Conservation (phyloP, 2,329 filamentous ascomycete genomes). For the Ophiostoma sp. region DNA sequence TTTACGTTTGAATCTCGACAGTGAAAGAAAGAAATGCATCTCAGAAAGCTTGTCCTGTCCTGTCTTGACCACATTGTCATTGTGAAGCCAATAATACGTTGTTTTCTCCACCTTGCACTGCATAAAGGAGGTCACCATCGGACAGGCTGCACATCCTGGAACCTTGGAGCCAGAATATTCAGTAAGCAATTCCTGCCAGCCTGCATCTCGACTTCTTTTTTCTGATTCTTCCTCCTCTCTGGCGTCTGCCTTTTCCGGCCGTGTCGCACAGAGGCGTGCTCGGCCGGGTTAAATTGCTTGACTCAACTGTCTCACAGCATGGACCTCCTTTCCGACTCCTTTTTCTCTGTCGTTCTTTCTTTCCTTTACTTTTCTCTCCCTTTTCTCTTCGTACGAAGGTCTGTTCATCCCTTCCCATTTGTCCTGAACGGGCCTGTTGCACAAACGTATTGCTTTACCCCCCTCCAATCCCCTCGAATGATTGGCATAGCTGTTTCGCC, state of each 20-base stretch:
- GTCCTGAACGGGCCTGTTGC: background rate
- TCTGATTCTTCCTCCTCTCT: background rate
- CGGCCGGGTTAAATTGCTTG: background rate
- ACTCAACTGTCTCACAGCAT: background rate
- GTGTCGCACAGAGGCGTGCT: background rate
- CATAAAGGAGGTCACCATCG: background rate
- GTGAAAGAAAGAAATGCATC: too few relatives aligned
- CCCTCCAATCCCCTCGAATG: background rate
- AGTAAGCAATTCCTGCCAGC: background rate
- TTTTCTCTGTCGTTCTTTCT: too few relatives aligned
- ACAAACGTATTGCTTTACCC: background rate
- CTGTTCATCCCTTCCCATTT: background rate
- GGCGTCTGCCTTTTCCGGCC: background rate
- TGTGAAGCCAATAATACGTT: conserved; percentile 2
- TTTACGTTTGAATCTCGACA: too few relatives aligned
- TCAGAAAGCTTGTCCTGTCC: background rate
- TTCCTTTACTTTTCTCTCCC: background rate
- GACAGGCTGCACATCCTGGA: background rate
- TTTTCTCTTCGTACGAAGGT: background rate
- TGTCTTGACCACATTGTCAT: background rate
- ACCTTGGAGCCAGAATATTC: background rate
- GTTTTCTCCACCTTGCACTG: background rate
- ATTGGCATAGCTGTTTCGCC: background rate
- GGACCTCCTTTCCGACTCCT: background rate
- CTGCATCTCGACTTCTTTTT: background rate